Percentiles rank a stretch among this genome's conserved stretches.
Conservation (phyloP, 495 filamentous ascomycete species). For the Penicillium simplicissimum region DNA sequence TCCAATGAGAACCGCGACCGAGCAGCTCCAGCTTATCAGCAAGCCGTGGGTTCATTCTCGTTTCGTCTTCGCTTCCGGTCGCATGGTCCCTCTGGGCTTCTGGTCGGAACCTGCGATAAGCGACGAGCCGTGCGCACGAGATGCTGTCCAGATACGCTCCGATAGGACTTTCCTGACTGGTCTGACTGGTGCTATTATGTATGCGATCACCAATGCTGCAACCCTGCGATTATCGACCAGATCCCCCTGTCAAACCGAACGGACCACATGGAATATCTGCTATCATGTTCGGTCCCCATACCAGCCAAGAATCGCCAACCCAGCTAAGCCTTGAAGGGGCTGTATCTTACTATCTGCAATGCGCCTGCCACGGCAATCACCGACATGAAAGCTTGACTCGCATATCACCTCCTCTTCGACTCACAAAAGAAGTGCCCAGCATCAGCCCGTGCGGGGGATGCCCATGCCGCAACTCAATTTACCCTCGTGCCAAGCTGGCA, state of each 20-base stretch:
- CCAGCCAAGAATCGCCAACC: neutral
- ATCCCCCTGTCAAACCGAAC: neutral
- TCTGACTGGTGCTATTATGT: constrained; percentile 1
- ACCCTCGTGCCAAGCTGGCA: neutral
- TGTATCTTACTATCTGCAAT: neutral
- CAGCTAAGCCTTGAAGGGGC: neutral
- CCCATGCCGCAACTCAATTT: constrained; percentile 10
- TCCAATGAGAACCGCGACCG: neutral
- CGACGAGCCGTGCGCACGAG: constrained; percentile 9
- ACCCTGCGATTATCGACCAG: neutral
- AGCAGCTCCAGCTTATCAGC: constrained; percentile 22
- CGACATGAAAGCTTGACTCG: constrained; percentile 11
- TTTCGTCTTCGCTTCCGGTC: constrained; percentile 20
- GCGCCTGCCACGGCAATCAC: constrained; percentile 9
- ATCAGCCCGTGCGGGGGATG: neutral
- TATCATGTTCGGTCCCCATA: neutral
- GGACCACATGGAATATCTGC: neutral
- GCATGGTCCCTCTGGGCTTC: too few species aligned
- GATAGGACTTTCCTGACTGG: neutral
- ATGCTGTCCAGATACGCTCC: constrained; percentile 11
- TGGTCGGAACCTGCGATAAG: constrained; percentile 11
- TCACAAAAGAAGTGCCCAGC: neutral
- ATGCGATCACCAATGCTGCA: neutral
- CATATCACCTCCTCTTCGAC: neutral
- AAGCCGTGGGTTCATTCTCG: constrained; percentile 10